Percentiles rank a stretch among this genome's conserved stretches.
Evolutionary conservation across 2,329 filamentous ascomycete species (phyloP).

Genomic region (Diaporthe vexans): DNA sequence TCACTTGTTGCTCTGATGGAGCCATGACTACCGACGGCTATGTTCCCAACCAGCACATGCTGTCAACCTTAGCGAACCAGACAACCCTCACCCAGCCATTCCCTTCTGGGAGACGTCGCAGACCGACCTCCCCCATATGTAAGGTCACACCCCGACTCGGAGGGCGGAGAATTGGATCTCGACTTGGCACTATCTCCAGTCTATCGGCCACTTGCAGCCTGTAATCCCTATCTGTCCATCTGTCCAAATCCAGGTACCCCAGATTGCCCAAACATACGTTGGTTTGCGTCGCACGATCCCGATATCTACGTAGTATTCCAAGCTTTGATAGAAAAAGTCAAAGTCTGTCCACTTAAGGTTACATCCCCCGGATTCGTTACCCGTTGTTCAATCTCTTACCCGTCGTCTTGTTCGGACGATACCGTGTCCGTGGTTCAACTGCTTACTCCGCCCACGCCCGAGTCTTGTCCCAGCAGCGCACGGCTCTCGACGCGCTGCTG

Average conservation of each 20-base stretch:
- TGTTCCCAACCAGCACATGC: not conserved
- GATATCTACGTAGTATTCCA: constrained; percentile 21
- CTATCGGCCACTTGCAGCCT: not conserved
- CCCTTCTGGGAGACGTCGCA: not conserved
- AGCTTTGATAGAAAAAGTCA: constrained; percentile 14
- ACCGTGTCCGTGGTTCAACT: constrained; percentile 14
- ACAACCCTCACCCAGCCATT: not conserved
- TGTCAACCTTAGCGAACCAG: not conserved
- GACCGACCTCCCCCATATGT: not conserved
- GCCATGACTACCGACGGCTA: constrained; percentile 17
- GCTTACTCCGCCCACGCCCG: not conserved
- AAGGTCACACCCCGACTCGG: constrained; percentile 3
- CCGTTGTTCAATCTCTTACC: not conserved
- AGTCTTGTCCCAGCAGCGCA: not conserved
- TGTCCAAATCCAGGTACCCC: not conserved
- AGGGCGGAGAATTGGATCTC: constrained; percentile 27
- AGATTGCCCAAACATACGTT: not conserved
- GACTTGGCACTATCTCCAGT: constrained; percentile 10
- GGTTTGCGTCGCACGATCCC: not conserved
- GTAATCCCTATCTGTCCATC: not conserved
- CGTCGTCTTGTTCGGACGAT: not conserved
- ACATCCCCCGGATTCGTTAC: not conserved
- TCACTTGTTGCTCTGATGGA: not conserved
- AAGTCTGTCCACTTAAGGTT: constrained; percentile 22
- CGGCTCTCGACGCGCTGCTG: not conserved